Base-by-base conservation (phyloP, 768 basidiomycete species). In the Boletus bicolor region DNA sequence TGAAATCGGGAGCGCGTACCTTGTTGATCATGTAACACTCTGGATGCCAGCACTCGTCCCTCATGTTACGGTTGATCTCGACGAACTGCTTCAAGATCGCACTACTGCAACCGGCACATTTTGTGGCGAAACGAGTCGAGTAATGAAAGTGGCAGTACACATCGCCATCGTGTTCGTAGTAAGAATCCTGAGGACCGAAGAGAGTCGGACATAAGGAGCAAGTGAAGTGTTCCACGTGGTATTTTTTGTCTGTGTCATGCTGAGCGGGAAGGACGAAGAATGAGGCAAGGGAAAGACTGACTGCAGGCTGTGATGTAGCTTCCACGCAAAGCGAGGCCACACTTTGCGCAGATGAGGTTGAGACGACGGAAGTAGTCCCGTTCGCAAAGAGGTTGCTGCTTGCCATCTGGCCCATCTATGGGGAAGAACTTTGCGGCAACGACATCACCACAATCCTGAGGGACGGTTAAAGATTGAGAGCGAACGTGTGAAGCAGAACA, bases 21-120 rank as follows among this genome's bases (percentile, higher is more conserved):
- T 98, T 98, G 75, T 98, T 96, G 63, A 99, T 98, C 96, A 98
- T 98, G 73, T 98, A 98, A 72, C 97, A 99, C 73, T 99, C 97
- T 52, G 97, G 97, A 80, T 99, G 97, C 96, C 97, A 99, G 68
- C 96, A 98, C 76, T 99, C 97, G 74, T 99, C 95, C 61, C 87
- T 82, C 82, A 91, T 92, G 74, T 98, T 98, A 57, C 97, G 84
- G 68, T 99, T 98, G 75, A 99, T 98, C 76, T 99, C 97, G 58
- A 99, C 97, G 67, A 98, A 99, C 73, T 99, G 97, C 76, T 99
- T 99, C 63, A 99, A 76, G 59, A 99, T 99, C 17, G 97, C 97
- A 56, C 88, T 97, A 63, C 85, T 91, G 74, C 97, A 99, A 6
- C 97, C 97, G 0, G 93, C 95, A 69, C 97, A 99, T 72, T 98